These are phyloP conservation scores for Coleophoma crateriformis DNA, from an alignment of 2,329 filamentous ascomycete species.

Conservation along the genomic window DNA sequence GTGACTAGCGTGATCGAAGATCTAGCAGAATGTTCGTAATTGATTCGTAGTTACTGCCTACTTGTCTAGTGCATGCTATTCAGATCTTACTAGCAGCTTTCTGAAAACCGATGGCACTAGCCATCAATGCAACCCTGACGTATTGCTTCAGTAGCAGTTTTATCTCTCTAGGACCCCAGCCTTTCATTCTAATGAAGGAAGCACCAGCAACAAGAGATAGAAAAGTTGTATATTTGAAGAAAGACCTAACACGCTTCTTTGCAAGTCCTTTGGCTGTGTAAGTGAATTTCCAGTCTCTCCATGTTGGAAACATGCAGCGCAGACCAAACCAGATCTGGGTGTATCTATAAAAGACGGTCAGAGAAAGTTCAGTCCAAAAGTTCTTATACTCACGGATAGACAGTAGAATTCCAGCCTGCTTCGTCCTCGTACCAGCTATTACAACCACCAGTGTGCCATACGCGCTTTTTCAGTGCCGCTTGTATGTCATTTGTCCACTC, in stretches of 20 bases:
- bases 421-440: slow-evolving; percentile 42
- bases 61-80: not conserved
- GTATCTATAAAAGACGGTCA: slow-evolving; percentile 29
- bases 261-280: slow-evolving; percentile 42
- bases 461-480: slow-evolving; percentile 34
- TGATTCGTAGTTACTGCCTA: too few species aligned
- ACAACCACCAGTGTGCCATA: slow-evolving; percentile 41
- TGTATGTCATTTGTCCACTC: slow-evolving; percentile 42
- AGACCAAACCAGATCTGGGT: slow-evolving; percentile 44
- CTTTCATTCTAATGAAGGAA: not conserved
- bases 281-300: slow-evolving; percentile 45
- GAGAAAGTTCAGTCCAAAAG: not conserved
- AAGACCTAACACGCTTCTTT: slow-evolving; percentile 19
- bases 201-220: slow-evolving; percentile 10
- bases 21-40: too few species aligned
- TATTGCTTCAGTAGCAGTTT: not conserved
- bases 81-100: slow-evolving; percentile 5
- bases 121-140: slow-evolving; percentile 3
- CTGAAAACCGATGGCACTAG: slow-evolving; percentile 6
- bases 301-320: slow-evolving; percentile 45
- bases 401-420: slow-evolving; percentile 41
- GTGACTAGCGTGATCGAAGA: too few species aligned
- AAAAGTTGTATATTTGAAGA: slow-evolving; percentile 16
- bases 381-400: slow-evolving; percentile 34
- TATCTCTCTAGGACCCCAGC: not conserved